Evolutionary conservation across 768 basidiomycete species (phyloP).

Genomic region (Leccinum incarnatum): DNA sequence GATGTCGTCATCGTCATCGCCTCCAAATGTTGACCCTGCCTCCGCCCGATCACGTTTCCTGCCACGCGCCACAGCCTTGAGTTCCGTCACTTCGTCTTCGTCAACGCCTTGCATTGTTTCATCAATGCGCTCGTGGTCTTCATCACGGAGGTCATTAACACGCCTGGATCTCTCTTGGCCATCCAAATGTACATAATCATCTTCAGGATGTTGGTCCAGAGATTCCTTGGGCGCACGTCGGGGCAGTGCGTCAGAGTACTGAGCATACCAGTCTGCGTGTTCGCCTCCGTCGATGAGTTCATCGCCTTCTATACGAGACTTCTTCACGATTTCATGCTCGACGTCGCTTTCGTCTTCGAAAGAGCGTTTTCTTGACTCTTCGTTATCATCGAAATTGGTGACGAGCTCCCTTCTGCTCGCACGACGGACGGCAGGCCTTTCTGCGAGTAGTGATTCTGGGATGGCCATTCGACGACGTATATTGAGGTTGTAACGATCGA

Average conservation of each 20-base stretch:
- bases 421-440: constrained; percentile 27
- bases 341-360: constrained; percentile 44
- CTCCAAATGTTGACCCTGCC: constrained; percentile 68
- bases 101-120: constrained; percentile 38
- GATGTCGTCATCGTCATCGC: constrained; percentile 46
- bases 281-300: constrained; percentile 49
- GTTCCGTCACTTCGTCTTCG: constrained; percentile 41
- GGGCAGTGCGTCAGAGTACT: constrained; percentile 13
- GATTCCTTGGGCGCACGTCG: constrained; percentile 52
- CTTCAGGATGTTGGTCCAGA: constrained; percentile 42
- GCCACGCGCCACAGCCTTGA: constrained; percentile 41
- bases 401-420: constrained; percentile 31
- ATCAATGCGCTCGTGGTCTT: constrained; percentile 39
- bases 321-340: constrained; percentile 46
- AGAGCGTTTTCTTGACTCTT: constrained; percentile 42
- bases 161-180: constrained; percentile 43
- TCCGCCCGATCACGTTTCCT: constrained; percentile 77
- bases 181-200: constrained; percentile 36
- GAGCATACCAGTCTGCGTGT: constrained; percentile 42
- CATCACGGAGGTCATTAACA: constrained; percentile 45
- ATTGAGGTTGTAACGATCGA: constrained; percentile 39
- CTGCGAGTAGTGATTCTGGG: constrained; percentile 12
- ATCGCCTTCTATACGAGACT: constrained; percentile 50
- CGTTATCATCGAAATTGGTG: constrained; percentile 19
- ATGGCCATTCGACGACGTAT: constrained; percentile 9